phyloP scores from a whole-genome alignment of 257 asterid species.

The Ilex aquifolium region DNA sequence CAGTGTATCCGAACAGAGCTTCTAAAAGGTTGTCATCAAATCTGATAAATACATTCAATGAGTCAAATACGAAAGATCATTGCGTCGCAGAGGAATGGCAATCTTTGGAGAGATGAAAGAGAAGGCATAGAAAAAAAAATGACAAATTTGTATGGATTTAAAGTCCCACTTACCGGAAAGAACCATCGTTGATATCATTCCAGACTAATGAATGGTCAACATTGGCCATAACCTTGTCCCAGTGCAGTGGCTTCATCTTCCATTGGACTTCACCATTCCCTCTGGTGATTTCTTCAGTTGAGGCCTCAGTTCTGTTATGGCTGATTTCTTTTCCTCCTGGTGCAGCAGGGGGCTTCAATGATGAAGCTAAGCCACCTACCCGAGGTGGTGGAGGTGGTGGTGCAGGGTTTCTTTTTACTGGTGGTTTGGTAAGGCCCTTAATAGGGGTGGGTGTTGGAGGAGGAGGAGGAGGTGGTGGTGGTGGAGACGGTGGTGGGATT shows the following conservation, averaged over 20 bases:
- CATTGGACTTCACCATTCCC: slow-evolving; percentile 25
- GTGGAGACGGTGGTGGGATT: slow-evolving; percentile 20
- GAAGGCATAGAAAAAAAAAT: neutral
- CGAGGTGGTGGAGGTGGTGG: slow-evolving; percentile 36
- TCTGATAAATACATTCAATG: slow-evolving; percentile 25
- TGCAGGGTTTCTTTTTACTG: slow-evolving; percentile 16
- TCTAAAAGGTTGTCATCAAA: slow-evolving; percentile 76
- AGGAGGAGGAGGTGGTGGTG: slow-evolving; percentile 21
- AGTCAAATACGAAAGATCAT: neutral
- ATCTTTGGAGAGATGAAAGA: neutral
- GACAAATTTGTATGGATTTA: neutral
- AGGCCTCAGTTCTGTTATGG: slow-evolving; percentile 12
- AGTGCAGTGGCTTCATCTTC: slow-evolving; percentile 74
- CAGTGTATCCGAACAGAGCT: slow-evolving; percentile 58
- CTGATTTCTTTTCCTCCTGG: slow-evolving; percentile 24
- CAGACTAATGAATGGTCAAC: slow-evolving; percentile 87
- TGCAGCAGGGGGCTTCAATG: slow-evolving; percentile 41
- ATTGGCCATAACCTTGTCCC: slow-evolving; percentile 81
- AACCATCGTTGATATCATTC: slow-evolving; percentile 75
- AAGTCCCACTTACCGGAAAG: slow-evolving; percentile 49
- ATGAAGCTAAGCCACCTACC: slow-evolving; percentile 11
- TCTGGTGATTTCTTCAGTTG: slow-evolving; percentile 10
- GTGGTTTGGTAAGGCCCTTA: slow-evolving; percentile 12
- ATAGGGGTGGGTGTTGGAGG: slow-evolving; percentile 31
- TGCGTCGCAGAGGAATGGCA: no score